Percentiles rank a stretch among this genome's conserved stretches.
Conservation (phyloP, 148 eudicot species). For the Chenopodium quinoa region DNA sequence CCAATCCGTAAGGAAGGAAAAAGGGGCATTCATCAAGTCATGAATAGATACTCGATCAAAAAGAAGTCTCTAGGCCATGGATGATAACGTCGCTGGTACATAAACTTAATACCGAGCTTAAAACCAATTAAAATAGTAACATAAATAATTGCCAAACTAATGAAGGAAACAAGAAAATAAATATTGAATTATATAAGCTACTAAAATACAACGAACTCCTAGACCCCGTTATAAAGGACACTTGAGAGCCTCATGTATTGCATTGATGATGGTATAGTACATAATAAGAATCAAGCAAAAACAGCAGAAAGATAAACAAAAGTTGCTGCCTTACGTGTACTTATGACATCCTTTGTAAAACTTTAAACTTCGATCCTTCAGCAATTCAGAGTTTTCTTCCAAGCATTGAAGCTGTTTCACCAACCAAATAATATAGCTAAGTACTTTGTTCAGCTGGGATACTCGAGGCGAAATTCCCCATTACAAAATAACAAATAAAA, state of each 20-base stretch:
- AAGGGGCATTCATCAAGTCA: too few relatives aligned
- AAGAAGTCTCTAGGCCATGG: too few relatives aligned
- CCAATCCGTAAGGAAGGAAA: too few relatives aligned
- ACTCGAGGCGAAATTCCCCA: not conserved
- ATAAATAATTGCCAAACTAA: not conserved
- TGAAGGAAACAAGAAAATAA: not conserved
- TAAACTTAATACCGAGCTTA: too few relatives aligned
- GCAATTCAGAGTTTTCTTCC: conserved; percentile 67
- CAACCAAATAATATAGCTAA: conserved; percentile 1
- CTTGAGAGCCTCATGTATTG: not conserved
- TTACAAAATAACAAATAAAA: not conserved
- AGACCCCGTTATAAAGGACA: not conserved
- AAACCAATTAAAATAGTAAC: too few relatives aligned
- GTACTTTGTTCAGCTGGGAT: not conserved
- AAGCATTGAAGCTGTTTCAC: conserved; percentile 56
- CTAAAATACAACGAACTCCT: not conserved
- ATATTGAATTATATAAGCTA: not conserved
- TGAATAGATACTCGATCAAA: too few relatives aligned
- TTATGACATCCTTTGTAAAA: conserved; percentile 82
- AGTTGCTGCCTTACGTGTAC: conserved; percentile 59
- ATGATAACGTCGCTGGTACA: too few relatives aligned
- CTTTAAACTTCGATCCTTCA: conserved; percentile 66
- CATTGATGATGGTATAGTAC: not conserved
- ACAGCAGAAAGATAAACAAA: conserved; percentile 5
- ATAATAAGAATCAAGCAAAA: conserved; percentile 4